Evolutionary conservation across 495 filamentous ascomycete species (phyloP), one percentile per base, ranked within the genome.

Genomic region (Penicillium bialowiezense): DNA sequence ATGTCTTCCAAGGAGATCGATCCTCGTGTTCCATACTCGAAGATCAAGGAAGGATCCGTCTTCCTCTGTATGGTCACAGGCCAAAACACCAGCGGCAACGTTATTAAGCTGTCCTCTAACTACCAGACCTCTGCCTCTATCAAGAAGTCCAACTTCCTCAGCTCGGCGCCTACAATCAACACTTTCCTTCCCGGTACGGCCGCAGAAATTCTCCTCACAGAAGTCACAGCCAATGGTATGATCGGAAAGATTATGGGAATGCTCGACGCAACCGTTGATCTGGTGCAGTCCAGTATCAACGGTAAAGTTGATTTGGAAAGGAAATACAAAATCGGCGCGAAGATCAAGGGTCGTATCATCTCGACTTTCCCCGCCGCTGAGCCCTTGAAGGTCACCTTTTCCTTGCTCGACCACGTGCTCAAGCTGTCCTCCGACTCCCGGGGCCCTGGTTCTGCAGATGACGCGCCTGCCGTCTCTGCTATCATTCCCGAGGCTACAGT

Each of bases 181-280:
- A 79, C 86, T n/a, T 95, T 91, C 67, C 75, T 96, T 7, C 93
- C 93, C 2, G 93, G 93, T 41, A 89, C 88, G 39, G 86, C 87
- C 14, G 89, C 93, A 26, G 89, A 97, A 52, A 77, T 96, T 34
- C 74, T 97, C 43, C 72, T 97, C 20, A 84, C 87, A 1, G 88
- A 95, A 19, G 76, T 89, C 23, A 67, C 73, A 3, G 33, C 73
- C 1, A 72, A 63, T 21, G 83, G 82, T n/a, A 63, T 86, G 53
- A 78, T 79, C 23, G 93, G 93, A 48, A 96, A 96, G 63, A 78
- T 97, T 23, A 95, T 97, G 87, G 93, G 93, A 7, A 79, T 88
- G 67, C 65, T 98, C 43, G 87, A 96, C 69, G 84, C 87, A 9
- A 96, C 90, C 10, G 89, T 90, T 5, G 93, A 98, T 64, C 60